Base-by-base conservation (phyloP, 2,329 filamentous ascomycete genomes). In the Penicillium frequentans region DNA sequence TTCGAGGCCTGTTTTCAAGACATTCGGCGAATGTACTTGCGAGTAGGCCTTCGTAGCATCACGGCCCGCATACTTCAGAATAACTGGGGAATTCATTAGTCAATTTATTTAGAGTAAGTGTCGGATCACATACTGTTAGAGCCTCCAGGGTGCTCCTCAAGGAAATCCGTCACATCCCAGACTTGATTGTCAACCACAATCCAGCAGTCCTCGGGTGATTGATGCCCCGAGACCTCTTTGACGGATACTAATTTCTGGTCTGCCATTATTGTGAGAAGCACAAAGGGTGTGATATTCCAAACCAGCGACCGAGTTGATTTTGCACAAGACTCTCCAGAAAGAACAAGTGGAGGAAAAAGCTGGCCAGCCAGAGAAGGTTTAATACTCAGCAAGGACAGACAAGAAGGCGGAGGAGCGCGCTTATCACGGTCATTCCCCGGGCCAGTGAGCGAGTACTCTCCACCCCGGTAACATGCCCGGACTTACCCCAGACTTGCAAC, bases 121-220 rank as follows among this genome's bases (percentile, higher is more conserved):
- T 7, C 23, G 11, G 5, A 33, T 29, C 35, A 57, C 56, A 21
- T 55, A 79, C 83, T 82, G 44, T 75, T 79, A 48, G 83, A 74
- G 23, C 85, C 85, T 29, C 86, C 85, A 5, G 85, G 84, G 69
- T 87, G 85, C 57, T 85, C 78, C n/a, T 82, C 81, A 10, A 85
- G 78, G 69, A 90, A 90, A 16, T 84, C 79, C 24, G 84, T 87
- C 45, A 90, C 74, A 70, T 90, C 85, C 76, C 86, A 90, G 27
- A 90, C 86, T 64, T 83, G 82, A 46, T 82, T 82, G 69, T 90
- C 83, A 23, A 90, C 82, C 19, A 89, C 86, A 57, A 90, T 83
- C 88, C 88, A 91, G 65, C 83, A 81, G 62, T 86, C 72, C 52
- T 78, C 65, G 33, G 75, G 64, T 13, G 69, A 76, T 54, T 77